phyloP scores from a whole-genome alignment of 768 basidiomycete genomes.

The Phlebiopsis gigantea region DNA sequence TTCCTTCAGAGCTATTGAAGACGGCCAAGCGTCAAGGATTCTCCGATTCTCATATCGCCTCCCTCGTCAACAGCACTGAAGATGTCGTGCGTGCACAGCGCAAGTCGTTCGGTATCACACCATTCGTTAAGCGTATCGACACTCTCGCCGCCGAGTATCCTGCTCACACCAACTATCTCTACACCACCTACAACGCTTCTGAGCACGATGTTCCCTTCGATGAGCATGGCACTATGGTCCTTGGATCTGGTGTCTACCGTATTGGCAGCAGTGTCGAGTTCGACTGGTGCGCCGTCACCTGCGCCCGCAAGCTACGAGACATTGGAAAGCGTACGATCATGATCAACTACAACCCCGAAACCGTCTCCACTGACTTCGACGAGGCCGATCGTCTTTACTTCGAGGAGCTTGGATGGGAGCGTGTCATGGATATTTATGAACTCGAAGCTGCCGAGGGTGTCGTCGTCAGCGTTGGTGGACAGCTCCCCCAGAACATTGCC shows the following conservation, averaged over 20 bases:
- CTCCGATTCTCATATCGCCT: constrained; percentile 88
- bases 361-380: constrained; percentile 98
- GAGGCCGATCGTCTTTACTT: constrained; percentile 99
- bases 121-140: constrained; percentile 99
- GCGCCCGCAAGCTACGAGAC: constrained; percentile 84
- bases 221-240: constrained; percentile 98
- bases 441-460: constrained; percentile 90
- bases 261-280: constrained; percentile 99
- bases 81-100: constrained; percentile 77
- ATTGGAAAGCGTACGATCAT: constrained; percentile 96
- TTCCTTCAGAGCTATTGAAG: constrained; percentile 73
- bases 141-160: constrained; percentile 98
- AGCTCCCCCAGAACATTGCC: constrained; percentile 98
- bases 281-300: constrained; percentile 99
- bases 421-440: constrained; percentile 99
- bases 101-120: constrained; percentile 84
- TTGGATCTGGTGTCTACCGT: constrained; percentile 96
- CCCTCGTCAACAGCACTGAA: constrained; percentile 70
- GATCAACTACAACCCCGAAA: constrained; percentile 99
- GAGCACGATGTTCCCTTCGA: constrained; percentile 94
- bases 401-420: constrained; percentile 95
- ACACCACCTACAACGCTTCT: constrained; percentile 97
- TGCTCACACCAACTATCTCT: constrained; percentile 98
- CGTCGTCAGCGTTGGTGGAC: constrained; percentile 95
- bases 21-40: constrained; percentile 95